Percentiles rank a stretch among this genome's conserved stretches.
These are phyloP conservation scores for Laburnicola sp. DNA, from an alignment of 2,329 filamentous ascomycete species.

Conservation along the genomic window DNA sequence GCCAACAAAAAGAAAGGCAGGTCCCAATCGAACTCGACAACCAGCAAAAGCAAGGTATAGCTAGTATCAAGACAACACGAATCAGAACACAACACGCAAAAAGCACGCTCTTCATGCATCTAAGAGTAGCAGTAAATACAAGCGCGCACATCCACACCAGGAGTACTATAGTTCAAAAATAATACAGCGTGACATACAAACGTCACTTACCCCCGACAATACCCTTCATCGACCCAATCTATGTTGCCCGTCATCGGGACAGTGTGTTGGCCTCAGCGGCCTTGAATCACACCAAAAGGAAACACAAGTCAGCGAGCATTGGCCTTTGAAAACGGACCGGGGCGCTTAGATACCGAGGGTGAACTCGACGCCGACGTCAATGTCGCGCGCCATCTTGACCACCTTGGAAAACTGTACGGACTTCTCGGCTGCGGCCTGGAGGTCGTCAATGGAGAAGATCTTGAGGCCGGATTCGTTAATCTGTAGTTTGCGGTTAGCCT, in stretches of 20 bases:
- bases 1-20: too few species aligned
- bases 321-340: conserved; percentile 3
- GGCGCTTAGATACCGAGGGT: conserved; percentile 70
- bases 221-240: conserved; percentile 2
- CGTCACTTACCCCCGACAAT: background rate
- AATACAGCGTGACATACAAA: conserved; percentile 15
- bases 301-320: conserved; percentile 13
- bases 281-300: conserved; percentile 10
- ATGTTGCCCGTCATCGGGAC: conserved; percentile 1
- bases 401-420: conserved; percentile 98
- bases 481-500: conserved; percentile 38
- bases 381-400: conserved; percentile 97
- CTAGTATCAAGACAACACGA: too few species aligned
- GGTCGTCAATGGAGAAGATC: conserved; percentile 99
- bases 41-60: too few species aligned
- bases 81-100: background rate
- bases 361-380: conserved; percentile 81
- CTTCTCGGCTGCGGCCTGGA: conserved; percentile 96
- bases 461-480: conserved; percentile 98
- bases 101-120: conserved; percentile 18
- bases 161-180: conserved; percentile 16
- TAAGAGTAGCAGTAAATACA: conserved; percentile 14
- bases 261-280: background rate
- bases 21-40: too few species aligned
- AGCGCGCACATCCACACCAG: conserved; percentile 3